Evolutionary conservation across 306 rosid species (phyloP).

Genomic region (Fragaria ananassa): DNA sequence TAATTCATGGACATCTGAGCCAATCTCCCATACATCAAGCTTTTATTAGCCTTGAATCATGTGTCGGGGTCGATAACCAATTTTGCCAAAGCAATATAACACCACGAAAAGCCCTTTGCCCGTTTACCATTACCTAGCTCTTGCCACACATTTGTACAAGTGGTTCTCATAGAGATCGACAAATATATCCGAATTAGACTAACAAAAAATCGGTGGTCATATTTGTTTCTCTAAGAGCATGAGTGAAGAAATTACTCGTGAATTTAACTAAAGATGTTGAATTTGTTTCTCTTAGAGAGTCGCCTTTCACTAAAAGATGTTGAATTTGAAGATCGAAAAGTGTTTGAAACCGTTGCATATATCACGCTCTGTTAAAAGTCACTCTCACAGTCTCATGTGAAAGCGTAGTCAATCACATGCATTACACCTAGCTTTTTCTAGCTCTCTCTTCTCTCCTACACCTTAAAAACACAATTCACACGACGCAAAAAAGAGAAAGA

Average conservation of each 20-base stretch:
- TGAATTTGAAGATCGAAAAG: neutral
- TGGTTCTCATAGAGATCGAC: neutral
- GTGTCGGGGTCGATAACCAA: slow-evolving; percentile 5
- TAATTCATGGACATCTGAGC: neutral
- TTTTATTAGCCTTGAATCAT: slow-evolving; percentile 5
- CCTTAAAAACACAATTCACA: slow-evolving; percentile 6
- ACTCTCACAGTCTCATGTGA: slow-evolving; percentile 6
- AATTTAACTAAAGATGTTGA: no score
- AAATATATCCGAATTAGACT: neutral
- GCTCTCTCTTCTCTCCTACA: neutral
- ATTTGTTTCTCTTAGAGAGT: no score
- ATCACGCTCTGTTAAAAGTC: slow-evolving; percentile 10
- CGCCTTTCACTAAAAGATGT: neutral
- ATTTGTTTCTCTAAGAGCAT: neutral
- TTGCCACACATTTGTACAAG: neutral
- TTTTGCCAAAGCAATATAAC: neutral
- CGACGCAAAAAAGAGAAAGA: neutral
- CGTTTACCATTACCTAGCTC: neutral
- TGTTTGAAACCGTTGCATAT: neutral
- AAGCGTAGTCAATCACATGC: slow-evolving; percentile 11
- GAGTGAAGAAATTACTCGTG: no score
- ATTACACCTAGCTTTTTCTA: neutral
- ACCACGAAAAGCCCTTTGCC: neutral
- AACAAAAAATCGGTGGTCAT: neutral
- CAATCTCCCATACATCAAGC: neutral